Conservation (phyloP, 2,329 filamentous ascomycete species). For the Aspergillus costaricaensis region DNA sequence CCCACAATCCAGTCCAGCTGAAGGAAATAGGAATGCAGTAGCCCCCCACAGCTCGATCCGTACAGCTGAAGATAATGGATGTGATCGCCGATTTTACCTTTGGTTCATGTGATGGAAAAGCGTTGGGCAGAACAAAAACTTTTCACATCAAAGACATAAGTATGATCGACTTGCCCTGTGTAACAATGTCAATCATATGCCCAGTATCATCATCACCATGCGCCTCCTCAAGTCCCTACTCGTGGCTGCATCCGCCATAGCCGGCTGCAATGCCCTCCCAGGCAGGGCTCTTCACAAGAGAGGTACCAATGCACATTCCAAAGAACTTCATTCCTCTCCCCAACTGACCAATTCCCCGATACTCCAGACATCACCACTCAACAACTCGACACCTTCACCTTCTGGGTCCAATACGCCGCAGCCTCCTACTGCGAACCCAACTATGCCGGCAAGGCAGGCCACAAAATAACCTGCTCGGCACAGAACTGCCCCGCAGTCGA, state of each 20-base stretch:
- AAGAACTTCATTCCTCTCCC: accelerated
- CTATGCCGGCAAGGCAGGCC: slow-evolving; percentile 43
- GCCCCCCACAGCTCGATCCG: too few species aligned
- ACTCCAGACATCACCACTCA: background rate
- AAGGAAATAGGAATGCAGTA: too few species aligned
- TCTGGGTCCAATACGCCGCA: slow-evolving; percentile 54
- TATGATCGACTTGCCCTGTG: background rate
- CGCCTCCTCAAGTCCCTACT: background rate
- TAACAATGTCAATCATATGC: background rate
- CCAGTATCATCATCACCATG: background rate
- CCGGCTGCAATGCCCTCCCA: background rate
- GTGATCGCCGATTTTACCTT: background rate
- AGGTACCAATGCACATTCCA: background rate
- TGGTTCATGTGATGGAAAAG: background rate
- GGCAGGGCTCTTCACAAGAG: background rate
- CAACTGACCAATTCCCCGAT: background rate
- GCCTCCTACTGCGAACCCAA: slow-evolving; percentile 53
- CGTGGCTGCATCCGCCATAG: background rate
- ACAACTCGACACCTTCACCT: slow-evolving; percentile 33
- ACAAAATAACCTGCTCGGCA: slow-evolving; percentile 45
- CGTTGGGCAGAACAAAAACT: background rate
- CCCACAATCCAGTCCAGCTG: too few species aligned
- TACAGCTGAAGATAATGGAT: background rate
- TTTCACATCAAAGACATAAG: background rate
- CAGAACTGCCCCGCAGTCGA: slow-evolving; percentile 51